Conservation (phyloP, 768 basidiomycete species). For the Collybiopsis luxurians region DNA sequence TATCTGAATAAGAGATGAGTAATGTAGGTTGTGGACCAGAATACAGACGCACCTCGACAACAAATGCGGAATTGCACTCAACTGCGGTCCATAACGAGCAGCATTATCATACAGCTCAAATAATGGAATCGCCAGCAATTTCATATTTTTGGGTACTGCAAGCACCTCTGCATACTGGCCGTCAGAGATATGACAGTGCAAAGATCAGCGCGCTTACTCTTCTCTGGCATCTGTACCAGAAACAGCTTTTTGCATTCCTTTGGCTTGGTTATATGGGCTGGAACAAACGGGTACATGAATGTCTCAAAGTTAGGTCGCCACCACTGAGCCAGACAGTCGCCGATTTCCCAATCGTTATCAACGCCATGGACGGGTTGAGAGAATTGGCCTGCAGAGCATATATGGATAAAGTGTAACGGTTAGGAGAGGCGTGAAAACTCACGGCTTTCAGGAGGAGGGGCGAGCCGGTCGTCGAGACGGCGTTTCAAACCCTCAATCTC, state of each 20-base stretch:
- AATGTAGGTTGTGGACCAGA: conserved; percentile 13
- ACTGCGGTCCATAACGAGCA: conserved; percentile 89
- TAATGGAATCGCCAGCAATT: conserved; percentile 91
- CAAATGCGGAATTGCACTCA: conserved; percentile 91
- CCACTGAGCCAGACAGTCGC: conserved; percentile 97
- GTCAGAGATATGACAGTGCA: background rate
- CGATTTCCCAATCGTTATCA: conserved; percentile 94
- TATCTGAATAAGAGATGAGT: conserved; percentile 39
- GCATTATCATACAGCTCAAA: conserved; percentile 99
- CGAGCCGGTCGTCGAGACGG: conserved; percentile 85
- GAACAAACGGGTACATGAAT: conserved; percentile 96
- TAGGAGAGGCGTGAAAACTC: background rate
- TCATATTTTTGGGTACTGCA: conserved; percentile 98
- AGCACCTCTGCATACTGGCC: conserved; percentile 70
- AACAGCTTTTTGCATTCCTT: conserved; percentile 98
- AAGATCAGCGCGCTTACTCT: conserved; percentile 54
- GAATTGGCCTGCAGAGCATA: conserved; percentile 47
- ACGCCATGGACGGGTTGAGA: conserved; percentile 66
- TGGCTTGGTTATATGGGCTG: conserved; percentile 94
- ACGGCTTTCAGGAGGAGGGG: conserved; percentile 62
- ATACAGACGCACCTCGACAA: conserved; percentile 62
- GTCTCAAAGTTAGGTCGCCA: conserved; percentile 99
- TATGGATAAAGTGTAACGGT: background rate
- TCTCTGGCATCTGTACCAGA: conserved; percentile 92
- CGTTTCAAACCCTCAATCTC: conserved; percentile 89